These are phyloP conservation scores for Cicer arietinum DNA, from an alignment of 306 rosid species.

Conservation along the genomic window DNA sequence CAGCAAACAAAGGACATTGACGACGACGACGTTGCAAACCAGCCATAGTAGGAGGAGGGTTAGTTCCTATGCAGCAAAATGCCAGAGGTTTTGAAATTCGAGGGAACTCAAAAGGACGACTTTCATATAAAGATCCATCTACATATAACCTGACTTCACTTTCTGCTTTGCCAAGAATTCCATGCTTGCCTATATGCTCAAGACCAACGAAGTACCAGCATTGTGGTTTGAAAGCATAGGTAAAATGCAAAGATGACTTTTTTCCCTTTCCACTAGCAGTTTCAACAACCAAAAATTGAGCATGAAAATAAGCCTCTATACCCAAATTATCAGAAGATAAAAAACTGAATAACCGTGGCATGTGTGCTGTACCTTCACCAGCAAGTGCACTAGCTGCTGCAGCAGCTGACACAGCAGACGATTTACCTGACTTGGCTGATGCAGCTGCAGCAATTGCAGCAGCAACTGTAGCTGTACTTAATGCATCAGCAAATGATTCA, in stretches of 20 bases:
- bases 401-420: slow-evolving; percentile 99
- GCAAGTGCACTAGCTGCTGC: slow-evolving; percentile 99
- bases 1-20: slow-evolving; percentile 98
- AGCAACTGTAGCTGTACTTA: slow-evolving; percentile 97
- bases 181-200: slow-evolving; percentile 93
- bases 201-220: slow-evolving; percentile 98
- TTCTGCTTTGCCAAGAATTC: slow-evolving; percentile 90
- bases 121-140: slow-evolving; percentile 89
- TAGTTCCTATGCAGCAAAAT: slow-evolving; percentile 98
- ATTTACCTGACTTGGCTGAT: slow-evolving; percentile 92
- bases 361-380: slow-evolving; percentile 97
- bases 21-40: slow-evolving; percentile 99
- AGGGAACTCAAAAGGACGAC: slow-evolving; percentile 92
- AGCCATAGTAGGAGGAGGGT: slow-evolving; percentile 99
- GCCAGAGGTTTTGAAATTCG: slow-evolving; percentile 94
- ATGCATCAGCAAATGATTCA: slow-evolving; percentile 95
- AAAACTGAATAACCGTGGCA: slow-evolving; percentile 97
- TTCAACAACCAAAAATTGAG: slow-evolving; percentile 98
- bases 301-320: slow-evolving; percentile 96
- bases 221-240: slow-evolving; percentile 96
- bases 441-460: slow-evolving; percentile 99
- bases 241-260: slow-evolving; percentile 95
- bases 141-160: slow-evolving; percentile 84
- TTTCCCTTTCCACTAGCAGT: slow-evolving; percentile 87
- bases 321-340: slow-evolving; percentile 97